Percentiles rank a stretch among this genome's conserved stretches.
Conservation (phyloP, 495 filamentous ascomycete species). For the Saxophila tyrrhenica region DNA sequence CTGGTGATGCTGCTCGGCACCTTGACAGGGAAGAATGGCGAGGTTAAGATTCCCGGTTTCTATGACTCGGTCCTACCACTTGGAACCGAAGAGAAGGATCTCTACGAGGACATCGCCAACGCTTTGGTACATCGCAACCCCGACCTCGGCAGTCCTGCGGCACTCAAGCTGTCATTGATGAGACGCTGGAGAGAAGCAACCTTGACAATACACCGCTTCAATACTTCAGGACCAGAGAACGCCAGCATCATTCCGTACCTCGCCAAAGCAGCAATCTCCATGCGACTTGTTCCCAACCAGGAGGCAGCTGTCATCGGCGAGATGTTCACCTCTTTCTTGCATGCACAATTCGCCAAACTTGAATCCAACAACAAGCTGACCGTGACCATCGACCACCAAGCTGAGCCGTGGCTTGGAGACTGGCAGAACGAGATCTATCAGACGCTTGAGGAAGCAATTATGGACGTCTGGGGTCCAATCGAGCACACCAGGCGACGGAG, state of each 20-base stretch:
- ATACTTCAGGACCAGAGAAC: slow-evolving; percentile 70
- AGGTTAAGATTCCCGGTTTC: slow-evolving; percentile 61
- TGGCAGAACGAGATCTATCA: slow-evolving; percentile 82
- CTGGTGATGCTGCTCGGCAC: slow-evolving; percentile 68
- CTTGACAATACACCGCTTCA: slow-evolving; percentile 83
- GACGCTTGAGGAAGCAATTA: slow-evolving; percentile 76
- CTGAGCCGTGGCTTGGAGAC: slow-evolving; percentile 93
- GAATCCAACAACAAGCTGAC: slow-evolving; percentile 70
- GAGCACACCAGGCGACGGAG: slow-evolving; percentile 7
- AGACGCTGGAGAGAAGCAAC: slow-evolving; percentile 93
- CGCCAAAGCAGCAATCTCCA: slow-evolving; percentile 73
- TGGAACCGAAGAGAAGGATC: slow-evolving; percentile 61
- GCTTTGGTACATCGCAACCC: slow-evolving; percentile 62
- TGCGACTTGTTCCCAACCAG: slow-evolving; percentile 90
- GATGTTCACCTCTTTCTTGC: slow-evolving; percentile 53
- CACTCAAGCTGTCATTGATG: slow-evolving; percentile 69
- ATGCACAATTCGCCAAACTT: slow-evolving; percentile 58
- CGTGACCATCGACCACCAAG: slow-evolving; percentile 78
- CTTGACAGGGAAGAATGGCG: slow-evolving; percentile 56
- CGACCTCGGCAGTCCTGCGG: slow-evolving; percentile 51
- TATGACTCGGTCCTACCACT: slow-evolving; percentile 70
- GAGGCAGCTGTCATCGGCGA: slow-evolving; percentile 61
- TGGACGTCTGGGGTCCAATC: slow-evolving; percentile 61
- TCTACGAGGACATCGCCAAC: slow-evolving; percentile 73
- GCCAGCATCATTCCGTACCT: slow-evolving; percentile 79